These are phyloP conservation scores for Kitagawia praeruptora DNA, from an alignment of 129 eudicot species.

Conservation along the genomic window DNA sequence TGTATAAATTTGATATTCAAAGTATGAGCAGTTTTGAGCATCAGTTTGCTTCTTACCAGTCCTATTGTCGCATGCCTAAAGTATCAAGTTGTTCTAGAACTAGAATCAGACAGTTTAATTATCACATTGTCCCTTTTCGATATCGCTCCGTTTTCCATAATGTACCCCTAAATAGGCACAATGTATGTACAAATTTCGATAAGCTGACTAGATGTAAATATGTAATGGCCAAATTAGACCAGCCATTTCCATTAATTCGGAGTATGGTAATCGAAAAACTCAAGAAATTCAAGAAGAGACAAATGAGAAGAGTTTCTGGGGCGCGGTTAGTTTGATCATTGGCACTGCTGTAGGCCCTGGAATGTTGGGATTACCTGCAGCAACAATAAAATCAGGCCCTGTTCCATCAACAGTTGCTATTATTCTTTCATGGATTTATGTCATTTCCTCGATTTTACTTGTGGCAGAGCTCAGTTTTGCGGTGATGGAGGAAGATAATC, in stretches of 20 bases:
- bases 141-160: not conserved
- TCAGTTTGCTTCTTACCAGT: not conserved
- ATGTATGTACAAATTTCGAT: not conserved
- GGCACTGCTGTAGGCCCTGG: slow-evolving; percentile 51
- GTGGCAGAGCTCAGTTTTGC: slow-evolving; percentile 46
- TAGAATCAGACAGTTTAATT: not conserved
- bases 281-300: slow-evolving; percentile 8
- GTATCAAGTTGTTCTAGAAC: not conserved
- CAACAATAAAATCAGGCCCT: slow-evolving; percentile 35
- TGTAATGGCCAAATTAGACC: not conserved
- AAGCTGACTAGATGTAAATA: not conserved
- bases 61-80: not conserved
- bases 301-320: slow-evolving; percentile 35
- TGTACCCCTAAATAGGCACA: not conserved
- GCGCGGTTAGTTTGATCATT: slow-evolving; percentile 34
- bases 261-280: not conserved
- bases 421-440: slow-evolving; percentile 37
- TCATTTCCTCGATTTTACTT: slow-evolving; percentile 37
- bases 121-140: not conserved
- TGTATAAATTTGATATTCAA: not conserved
- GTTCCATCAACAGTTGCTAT: slow-evolving; percentile 33
- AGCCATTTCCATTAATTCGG: not conserved
- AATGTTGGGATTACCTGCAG: slow-evolving; percentile 46
- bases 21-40: slow-evolving; percentile 3
- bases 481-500: slow-evolving; percentile 35